Evolutionary conservation across 2,329 filamentous ascomycete genomes (phyloP).

Genomic region (Ophiosphaerella narmari): DNA sequence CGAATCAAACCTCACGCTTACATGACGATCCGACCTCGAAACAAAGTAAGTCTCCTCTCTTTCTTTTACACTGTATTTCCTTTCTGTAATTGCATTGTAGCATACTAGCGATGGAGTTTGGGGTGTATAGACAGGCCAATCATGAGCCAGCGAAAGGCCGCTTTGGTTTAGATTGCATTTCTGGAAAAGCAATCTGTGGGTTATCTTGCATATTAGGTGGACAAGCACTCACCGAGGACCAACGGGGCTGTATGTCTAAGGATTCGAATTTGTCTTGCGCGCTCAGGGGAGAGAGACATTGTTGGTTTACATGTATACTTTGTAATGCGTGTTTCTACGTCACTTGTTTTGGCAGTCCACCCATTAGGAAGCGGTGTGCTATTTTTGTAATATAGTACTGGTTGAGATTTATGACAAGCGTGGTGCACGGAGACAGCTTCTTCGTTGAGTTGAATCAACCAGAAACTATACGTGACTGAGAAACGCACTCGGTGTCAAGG

Average conservation of each 20-base stretch:
- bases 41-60: constrained; percentile 15
- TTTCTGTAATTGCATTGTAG: constrained; percentile 28
- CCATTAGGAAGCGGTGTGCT: neutral
- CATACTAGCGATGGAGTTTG: constrained; percentile 41
- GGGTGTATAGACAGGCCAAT: constrained; percentile 16
- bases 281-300: constrained; percentile 9
- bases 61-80: constrained; percentile 9
- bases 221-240: neutral
- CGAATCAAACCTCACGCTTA: constrained; percentile 7
- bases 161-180: constrained; percentile 25
- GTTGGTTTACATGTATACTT: constrained; percentile 21
- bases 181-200: constrained; percentile 29
- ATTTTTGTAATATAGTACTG: constrained; percentile 15
- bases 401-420: neutral
- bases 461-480: neutral
- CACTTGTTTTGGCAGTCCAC: constrained; percentile 11
- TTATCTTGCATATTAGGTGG: constrained; percentile 29
- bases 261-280: constrained; percentile 10
- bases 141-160: constrained; percentile 6
- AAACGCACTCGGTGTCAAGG: neutral
- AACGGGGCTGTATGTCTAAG: constrained; percentile 1
- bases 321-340: constrained; percentile 24
- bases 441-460: neutral
- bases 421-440: neutral
- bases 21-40: constrained; percentile 19